Percentiles rank a stretch among this genome's conserved stretches.
phyloP scores from a whole-genome alignment of 2,329 filamentous ascomycete species.

The Hypomyces rosellus region DNA sequence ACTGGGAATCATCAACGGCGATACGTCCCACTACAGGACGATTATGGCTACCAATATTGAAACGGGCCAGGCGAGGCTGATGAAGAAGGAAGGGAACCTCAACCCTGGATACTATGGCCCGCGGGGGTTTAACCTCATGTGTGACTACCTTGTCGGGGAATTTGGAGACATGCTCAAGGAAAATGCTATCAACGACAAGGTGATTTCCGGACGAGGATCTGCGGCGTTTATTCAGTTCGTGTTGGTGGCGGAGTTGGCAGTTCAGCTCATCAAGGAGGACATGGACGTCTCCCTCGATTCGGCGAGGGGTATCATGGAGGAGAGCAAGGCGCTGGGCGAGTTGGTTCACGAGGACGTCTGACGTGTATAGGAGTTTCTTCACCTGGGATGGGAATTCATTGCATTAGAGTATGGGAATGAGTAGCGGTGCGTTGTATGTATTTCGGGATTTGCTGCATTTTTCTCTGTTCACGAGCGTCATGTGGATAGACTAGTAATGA shows the following conservation, averaged over 20 bases:
- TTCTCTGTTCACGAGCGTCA: no score
- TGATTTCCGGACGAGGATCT: slow-evolving; percentile 61
- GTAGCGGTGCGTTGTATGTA: no score
- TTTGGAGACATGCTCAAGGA: slow-evolving; percentile 56
- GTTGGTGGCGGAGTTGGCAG: slow-evolving; percentile 65
- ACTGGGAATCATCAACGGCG: slow-evolving; percentile 52
- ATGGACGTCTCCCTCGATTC: slow-evolving; percentile 38
- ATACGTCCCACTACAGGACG: slow-evolving; percentile 54
- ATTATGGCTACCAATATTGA: slow-evolving; percentile 49
- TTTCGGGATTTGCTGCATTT: no score
- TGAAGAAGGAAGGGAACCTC: slow-evolving; percentile 52
- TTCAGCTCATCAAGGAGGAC: slow-evolving; percentile 51
- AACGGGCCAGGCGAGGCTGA: slow-evolving; percentile 51
- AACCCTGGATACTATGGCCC: slow-evolving; percentile 81
- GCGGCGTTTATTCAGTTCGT: slow-evolving; percentile 67
- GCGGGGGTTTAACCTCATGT: slow-evolving; percentile 65
- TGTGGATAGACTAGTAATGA: no score
- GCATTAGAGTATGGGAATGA: no score
- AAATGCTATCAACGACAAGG: slow-evolving; percentile 55
- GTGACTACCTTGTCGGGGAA: slow-evolving; percentile 56
- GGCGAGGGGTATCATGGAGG: slow-evolving; percentile 52
- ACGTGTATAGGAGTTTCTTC: slow-evolving; percentile 3
- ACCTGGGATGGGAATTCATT: no score
- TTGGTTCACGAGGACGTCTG: slow-evolving; percentile 56
- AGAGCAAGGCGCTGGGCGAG: slow-evolving; percentile 62